Base-by-base conservation (phyloP, 2,329 filamentous ascomycete genomes). In the Penicillium sp. region DNA sequence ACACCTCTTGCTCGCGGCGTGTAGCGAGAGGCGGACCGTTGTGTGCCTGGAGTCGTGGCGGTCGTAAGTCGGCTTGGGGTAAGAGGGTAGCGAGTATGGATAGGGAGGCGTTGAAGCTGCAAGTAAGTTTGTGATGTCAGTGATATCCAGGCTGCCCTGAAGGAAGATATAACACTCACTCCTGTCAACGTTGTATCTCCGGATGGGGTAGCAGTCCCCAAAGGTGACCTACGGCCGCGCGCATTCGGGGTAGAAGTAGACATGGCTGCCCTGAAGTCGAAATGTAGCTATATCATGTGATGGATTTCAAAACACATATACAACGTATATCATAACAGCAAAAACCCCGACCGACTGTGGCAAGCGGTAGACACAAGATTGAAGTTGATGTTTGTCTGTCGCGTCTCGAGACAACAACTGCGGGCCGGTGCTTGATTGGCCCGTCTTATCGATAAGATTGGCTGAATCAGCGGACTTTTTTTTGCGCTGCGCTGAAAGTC, bases 41-140 rank as follows among this genome's bases (percentile, higher is more conserved):
- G 65, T 19, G 58, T 59, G 13, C 64, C 68, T 4, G 69, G 67
- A 2, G 69, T 70, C 31, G 53, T 50, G 31, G 57, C 40, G 27
- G 59, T 59, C 9, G 59, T 51, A 33, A 65, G 59, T 29, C 66
- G 64, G 37, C 67, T 64, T 3, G 71, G 71, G 4, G 71, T 73
- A 12, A 66, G 59, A 4, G 70, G 71, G 19, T 64, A 62, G 41
- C 55, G 61, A 11, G 58, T 60, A 35, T 65, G 60, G 30, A 49
- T 55, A 11, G 68, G 64, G 22, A 71, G 60, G 11, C 65, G 65
- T 41, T 69, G 66, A n/a, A 69, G 58, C 68, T 71, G 16, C 27
- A 36, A 1, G 7, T 1, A 19, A 4, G 1, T 29, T 29, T n/a
- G 31, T 4, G 48, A 12, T n/a, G 9, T 56, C 8, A 58, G 39